Evolutionary conservation across 2,329 filamentous ascomycete genomes (phyloP).

Genomic region (Gaeumannomyces sp.): DNA sequence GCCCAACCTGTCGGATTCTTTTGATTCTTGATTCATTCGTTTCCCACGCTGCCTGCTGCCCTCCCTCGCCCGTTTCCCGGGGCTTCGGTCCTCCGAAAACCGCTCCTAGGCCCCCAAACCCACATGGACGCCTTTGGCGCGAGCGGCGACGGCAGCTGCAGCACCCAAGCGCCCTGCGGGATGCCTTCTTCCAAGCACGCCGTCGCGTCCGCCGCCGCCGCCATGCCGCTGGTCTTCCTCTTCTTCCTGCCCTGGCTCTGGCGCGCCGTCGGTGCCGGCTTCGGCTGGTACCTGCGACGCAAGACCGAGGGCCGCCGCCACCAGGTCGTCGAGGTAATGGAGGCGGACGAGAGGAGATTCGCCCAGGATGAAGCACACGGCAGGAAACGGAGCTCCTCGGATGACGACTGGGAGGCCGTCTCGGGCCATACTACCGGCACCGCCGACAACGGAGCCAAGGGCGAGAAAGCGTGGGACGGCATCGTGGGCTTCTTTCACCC

Average conservation of each 20-base stretch:
- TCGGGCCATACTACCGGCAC: constrained; percentile 37
- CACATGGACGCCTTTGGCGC: constrained; percentile 6
- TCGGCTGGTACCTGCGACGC: constrained; percentile 57
- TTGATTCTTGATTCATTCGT: background rate
- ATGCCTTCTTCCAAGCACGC: background rate
- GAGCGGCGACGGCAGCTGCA: constrained; percentile 4
- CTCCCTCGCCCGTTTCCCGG: background rate
- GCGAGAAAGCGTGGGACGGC: constrained; percentile 65
- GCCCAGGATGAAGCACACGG: constrained; percentile 25
- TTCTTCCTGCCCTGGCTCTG: constrained; percentile 31
- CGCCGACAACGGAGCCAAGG: constrained; percentile 32
- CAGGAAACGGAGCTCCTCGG: constrained; percentile 30
- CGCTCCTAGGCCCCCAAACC: too few relatives aligned
- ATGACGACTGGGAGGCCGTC: constrained; percentile 67
- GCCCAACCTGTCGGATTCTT: background rate
- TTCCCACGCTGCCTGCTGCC: background rate
- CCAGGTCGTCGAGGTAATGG: constrained; percentile 48
- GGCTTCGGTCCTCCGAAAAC: background rate
- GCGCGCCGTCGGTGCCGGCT: constrained; percentile 31
- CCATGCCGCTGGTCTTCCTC: constrained; percentile 25
- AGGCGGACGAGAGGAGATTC: constrained; percentile 36
- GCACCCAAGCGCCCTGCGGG: background rate
- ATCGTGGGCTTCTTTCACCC: constrained; percentile 96
- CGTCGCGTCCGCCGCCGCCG: background rate
- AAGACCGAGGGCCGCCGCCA: constrained; percentile 57